phyloP scores from a whole-genome alignment of 345 rosid species.

The Gossypioides kirkii region DNA sequence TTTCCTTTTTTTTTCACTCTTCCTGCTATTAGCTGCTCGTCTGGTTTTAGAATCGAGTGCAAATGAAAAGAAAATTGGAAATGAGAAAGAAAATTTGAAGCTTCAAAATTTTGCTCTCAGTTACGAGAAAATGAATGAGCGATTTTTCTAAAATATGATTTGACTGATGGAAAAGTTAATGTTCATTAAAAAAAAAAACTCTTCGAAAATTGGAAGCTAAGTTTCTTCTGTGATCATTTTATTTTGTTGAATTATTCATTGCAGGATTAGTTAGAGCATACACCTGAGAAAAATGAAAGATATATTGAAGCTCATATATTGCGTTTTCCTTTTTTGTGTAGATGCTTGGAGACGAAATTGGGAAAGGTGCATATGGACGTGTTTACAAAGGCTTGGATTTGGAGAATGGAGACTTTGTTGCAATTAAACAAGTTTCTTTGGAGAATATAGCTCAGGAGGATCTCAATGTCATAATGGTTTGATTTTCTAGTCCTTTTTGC shows the following conservation, averaged over 20 bases:
- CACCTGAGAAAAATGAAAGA: no score
- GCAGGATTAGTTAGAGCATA: no score
- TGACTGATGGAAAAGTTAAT: background rate
- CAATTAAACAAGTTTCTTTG: conserved; percentile 94
- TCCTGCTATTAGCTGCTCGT: background rate
- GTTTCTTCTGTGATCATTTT: background rate
- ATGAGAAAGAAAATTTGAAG: background rate
- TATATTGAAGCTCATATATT: background rate
- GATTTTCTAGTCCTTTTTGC: conserved; percentile 14
- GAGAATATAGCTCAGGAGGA: conserved; percentile 99
- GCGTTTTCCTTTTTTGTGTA: conserved; percentile 17
- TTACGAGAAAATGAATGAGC: background rate
- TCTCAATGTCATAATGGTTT: conserved; percentile 93
- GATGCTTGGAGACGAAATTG: conserved; percentile 99
- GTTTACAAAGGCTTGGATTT: conserved; percentile 98
- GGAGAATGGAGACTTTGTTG: conserved; percentile 99
- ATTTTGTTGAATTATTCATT: background rate
- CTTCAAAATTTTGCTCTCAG: background rate
- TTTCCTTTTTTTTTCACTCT: no score
- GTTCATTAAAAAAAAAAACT: background rate
- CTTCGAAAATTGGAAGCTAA: background rate
- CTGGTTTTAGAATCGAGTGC: background rate
- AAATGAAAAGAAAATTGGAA: background rate
- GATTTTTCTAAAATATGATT: background rate
- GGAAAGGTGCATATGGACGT: conserved; percentile 98